A percentile compares a stretch with the other conserved stretches of the same genome.
These are phyloP conservation scores for Candida sithepensis DNA, from an alignment of 805 yeast species.

Conservation along the genomic window DNA sequence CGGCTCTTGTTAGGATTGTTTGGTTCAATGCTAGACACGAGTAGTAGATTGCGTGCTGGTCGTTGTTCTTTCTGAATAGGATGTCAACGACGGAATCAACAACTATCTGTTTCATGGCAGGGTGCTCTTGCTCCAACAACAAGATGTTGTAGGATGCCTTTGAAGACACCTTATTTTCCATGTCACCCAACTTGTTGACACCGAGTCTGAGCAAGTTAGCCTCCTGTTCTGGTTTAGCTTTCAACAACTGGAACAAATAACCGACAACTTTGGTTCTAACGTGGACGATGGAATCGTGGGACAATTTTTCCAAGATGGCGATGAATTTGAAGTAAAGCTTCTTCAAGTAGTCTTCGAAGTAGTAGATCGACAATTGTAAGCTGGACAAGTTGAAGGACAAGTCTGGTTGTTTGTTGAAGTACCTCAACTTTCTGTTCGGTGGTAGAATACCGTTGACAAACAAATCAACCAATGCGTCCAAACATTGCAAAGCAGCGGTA, in stretches of 20 bases:
- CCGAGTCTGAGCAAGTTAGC: slow-evolving; percentile 84
- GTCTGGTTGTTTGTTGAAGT: slow-evolving; percentile 71
- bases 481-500: slow-evolving; percentile 87
- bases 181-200: slow-evolving; percentile 91
- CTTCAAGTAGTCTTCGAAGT: slow-evolving; percentile 88
- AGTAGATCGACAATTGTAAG: slow-evolving; percentile 65
- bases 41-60: slow-evolving; percentile 85
- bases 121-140: slow-evolving; percentile 84
- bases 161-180: slow-evolving; percentile 85
- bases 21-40: slow-evolving; percentile 87
- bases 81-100: slow-evolving; percentile 78
- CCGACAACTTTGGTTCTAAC: slow-evolving; percentile 75
- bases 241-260: slow-evolving; percentile 75
- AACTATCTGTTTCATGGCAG: slow-evolving; percentile 87
- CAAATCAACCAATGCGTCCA: slow-evolving; percentile 86
- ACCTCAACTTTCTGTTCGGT: slow-evolving; percentile 76
- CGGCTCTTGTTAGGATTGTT: slow-evolving; percentile 78
- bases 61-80: slow-evolving; percentile 68
- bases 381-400: slow-evolving; percentile 42
- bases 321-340: slow-evolving; percentile 70
- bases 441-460: slow-evolving; percentile 80
- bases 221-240: slow-evolving; percentile 94
- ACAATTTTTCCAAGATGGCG: slow-evolving; percentile 68
- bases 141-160: slow-evolving; percentile 79
- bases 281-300: slow-evolving; percentile 89